Evolutionary conservation across 352 stramenopile species (phyloP).

Genomic region (Phytophthora chlamydospora): DNA sequence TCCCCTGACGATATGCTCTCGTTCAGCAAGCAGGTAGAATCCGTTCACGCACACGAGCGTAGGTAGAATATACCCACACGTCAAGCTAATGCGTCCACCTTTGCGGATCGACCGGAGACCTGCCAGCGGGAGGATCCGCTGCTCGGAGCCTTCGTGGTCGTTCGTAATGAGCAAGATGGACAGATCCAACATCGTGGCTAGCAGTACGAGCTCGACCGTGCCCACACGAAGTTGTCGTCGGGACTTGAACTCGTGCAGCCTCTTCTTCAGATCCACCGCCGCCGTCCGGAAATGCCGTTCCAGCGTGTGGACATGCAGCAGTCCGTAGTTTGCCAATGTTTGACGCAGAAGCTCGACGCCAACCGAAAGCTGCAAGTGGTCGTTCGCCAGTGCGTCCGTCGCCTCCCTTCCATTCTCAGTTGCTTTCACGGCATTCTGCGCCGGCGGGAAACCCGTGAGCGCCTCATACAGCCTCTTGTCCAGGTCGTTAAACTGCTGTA

Average conservation of each 20-base stretch:
- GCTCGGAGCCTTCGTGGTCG: constrained; percentile 73
- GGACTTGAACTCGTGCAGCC: constrained; percentile 79
- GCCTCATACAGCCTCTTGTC: constrained; percentile 73
- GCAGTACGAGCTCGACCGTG: constrained; percentile 67
- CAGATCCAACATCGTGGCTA: constrained; percentile 80
- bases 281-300: constrained; percentile 57
- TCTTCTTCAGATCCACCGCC: constrained; percentile 78
- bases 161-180: constrained; percentile 81
- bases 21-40: constrained; percentile 65
- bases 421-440: neutral
- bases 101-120: constrained; percentile 55
- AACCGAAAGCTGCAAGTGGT: constrained; percentile 37
- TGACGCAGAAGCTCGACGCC: constrained; percentile 65
- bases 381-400: constrained; percentile 27
- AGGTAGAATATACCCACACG: constrained; percentile 77
- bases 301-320: constrained; percentile 68
- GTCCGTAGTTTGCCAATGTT: constrained; percentile 70
- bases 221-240: constrained; percentile 61
- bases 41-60: constrained; percentile 73
- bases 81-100: constrained; percentile 58
- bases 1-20: constrained; percentile 12
- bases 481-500: constrained; percentile 79
- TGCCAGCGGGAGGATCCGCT: constrained; percentile 63
- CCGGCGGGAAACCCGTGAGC: constrained; percentile 40
- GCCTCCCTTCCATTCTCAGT: constrained; percentile 18